Evolutionary conservation across 2,329 filamentous ascomycete species (phyloP).

Genomic region (Paraconiothyrium brasiliense): DNA sequence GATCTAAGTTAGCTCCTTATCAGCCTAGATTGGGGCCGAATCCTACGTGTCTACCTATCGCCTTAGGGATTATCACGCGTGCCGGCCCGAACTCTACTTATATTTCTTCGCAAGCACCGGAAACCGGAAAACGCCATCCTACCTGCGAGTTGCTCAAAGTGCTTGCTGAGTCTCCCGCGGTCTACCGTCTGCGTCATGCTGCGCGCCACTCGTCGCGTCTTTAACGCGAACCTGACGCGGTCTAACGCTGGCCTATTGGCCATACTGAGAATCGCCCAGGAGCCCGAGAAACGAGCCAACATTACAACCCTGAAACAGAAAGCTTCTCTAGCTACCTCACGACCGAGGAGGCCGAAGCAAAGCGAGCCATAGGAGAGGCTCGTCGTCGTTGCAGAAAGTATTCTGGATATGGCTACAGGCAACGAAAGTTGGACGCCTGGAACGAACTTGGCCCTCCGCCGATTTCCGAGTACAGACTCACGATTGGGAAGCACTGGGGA

Average conservation of each 20-base stretch:
- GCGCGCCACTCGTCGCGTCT: neutral
- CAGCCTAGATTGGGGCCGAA: too few relatives aligned
- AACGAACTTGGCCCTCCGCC: neutral
- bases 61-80: too few relatives aligned
- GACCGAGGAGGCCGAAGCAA: neutral
- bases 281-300: neutral
- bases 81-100: too few relatives aligned
- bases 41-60: too few relatives aligned
- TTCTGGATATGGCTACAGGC: neutral
- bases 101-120: too few relatives aligned
- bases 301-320: neutral
- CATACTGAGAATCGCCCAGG: too few relatives aligned
- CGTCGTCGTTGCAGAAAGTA: neutral
- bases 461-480: slow-evolving; percentile 13
- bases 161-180: too few relatives aligned
- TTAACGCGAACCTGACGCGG: neutral
- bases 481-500: slow-evolving; percentile 10
- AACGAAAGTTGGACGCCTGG: neutral
- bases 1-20: too few relatives aligned
- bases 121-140: too few relatives aligned
- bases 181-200: neutral
- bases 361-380: slow-evolving; percentile 1
- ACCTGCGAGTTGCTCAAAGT: too few relatives aligned
- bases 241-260: too few relatives aligned
- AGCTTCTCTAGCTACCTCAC: neutral